Percentiles rank a stretch among this genome's conserved stretches.
phyloP scores from a whole-genome alignment of 2,329 filamentous ascomycete species.

The Hymenoscyphus albidus region DNA sequence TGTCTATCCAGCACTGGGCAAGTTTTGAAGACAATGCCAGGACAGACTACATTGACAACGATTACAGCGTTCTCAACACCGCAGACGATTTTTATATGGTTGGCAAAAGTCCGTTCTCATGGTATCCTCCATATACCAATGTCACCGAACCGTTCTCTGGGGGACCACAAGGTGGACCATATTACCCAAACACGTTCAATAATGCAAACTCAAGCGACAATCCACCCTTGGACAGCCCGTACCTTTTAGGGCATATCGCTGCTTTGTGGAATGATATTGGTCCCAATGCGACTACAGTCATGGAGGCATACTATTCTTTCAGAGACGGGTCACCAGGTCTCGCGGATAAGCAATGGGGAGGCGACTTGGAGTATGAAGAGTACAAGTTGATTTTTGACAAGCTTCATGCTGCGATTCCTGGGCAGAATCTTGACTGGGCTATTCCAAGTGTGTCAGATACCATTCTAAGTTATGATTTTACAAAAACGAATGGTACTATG shows the following conservation, averaged over 20 bases:
- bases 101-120: constrained; percentile 45
- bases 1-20: constrained; percentile 54
- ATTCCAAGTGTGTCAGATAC: constrained; percentile 37
- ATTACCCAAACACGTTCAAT: constrained; percentile 49
- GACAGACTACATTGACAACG: constrained; percentile 35
- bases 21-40: constrained; percentile 49
- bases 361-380: constrained; percentile 40
- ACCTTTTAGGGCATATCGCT: constrained; percentile 46
- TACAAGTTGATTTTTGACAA: constrained; percentile 38
- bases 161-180: constrained; percentile 40
- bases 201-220: constrained; percentile 46
- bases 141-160: constrained; percentile 44
- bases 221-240: constrained; percentile 37
- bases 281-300: constrained; percentile 46
- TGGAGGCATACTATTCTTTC: constrained; percentile 51
- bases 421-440: constrained; percentile 47
- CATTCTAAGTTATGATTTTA: constrained; percentile 36
- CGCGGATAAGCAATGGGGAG: constrained; percentile 52
- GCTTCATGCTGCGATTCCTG: constrained; percentile 42
- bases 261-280: constrained; percentile 55
- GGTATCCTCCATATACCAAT: constrained; percentile 46
- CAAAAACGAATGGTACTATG: constrained; percentile 21
- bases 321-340: constrained; percentile 48
- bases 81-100: constrained; percentile 51
- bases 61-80: constrained; percentile 50